These are phyloP conservation scores for Sporothrix luriei DNA, from an alignment of 2,329 filamentous ascomycete species.

Conservation along the genomic window DNA sequence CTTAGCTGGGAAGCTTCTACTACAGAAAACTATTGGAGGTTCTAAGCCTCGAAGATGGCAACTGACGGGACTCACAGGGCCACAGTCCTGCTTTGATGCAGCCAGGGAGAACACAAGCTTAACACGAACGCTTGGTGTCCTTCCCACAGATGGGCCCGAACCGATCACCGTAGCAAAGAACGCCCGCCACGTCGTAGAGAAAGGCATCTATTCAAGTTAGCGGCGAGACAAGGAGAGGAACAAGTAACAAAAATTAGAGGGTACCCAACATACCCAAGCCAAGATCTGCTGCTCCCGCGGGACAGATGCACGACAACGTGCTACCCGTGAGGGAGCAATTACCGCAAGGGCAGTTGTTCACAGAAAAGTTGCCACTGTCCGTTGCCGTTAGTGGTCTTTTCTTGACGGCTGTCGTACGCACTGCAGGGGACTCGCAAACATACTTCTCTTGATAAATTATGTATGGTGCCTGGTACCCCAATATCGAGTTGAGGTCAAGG, in stretches of 20 bases:
- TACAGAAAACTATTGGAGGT: no score
- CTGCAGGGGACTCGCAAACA: not conserved
- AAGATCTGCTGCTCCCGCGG: not conserved
- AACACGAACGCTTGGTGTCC: not conserved
- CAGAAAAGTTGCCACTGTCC: constrained; percentile 22
- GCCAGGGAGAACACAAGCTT: not conserved
- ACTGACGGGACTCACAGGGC: no score
- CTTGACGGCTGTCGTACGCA: no score
- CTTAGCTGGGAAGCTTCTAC: no score
- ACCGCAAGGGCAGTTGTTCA: not conserved
- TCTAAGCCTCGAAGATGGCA: no score
- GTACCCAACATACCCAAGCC: not conserved
- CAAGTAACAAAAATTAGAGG: not conserved
- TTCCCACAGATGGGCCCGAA: not conserved
- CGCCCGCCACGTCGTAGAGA: not conserved
- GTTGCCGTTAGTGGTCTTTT: not conserved
- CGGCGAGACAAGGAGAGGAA: not conserved
- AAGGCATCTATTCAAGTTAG: not conserved
- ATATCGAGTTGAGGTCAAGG: constrained; percentile 19
- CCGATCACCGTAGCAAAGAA: not conserved
- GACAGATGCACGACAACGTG: constrained; percentile 6
- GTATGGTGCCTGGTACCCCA: not conserved
- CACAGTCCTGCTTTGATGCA: not conserved
- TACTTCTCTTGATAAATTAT: constrained; percentile 14
- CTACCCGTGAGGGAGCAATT: constrained; percentile 2